Conservation (phyloP, 495 filamentous ascomycete genomes). For the Xylaria acuta region DNA sequence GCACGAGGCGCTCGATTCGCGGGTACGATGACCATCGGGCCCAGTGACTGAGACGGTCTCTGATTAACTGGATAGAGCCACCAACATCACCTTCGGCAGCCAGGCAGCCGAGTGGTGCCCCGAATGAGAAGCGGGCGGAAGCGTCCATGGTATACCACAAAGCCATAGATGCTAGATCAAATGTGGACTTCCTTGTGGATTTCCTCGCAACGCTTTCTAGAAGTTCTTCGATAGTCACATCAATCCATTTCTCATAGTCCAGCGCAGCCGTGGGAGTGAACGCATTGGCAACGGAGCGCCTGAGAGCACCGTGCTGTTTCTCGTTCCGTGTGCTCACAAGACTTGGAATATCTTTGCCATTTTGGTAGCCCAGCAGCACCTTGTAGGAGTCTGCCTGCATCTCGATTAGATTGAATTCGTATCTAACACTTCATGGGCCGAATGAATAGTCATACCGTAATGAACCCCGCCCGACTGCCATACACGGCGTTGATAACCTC, state of each 20-base stretch:
- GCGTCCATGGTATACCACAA: conserved; percentile 39
- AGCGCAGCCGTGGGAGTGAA: conserved; percentile 37
- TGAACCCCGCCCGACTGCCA: conserved; percentile 37
- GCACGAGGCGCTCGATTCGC: conserved; percentile 36
- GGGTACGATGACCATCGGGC: conserved; percentile 37
- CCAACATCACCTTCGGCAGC: conserved; percentile 33
- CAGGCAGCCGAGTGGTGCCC: conserved; percentile 34
- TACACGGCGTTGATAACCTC: conserved; percentile 39
- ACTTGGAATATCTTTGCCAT: conserved; percentile 39
- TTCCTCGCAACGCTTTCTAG: conserved; percentile 28
- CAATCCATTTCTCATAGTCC: conserved; percentile 36
- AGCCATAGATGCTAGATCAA: conserved; percentile 31
- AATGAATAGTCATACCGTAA: conserved; percentile 29
- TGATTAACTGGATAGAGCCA: conserved; percentile 33
- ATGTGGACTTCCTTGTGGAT: conserved; percentile 17
- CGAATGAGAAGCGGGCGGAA: conserved; percentile 36
- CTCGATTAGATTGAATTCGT: neutral
- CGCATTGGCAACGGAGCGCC: conserved; percentile 38
- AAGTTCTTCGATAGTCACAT: conserved; percentile 33
- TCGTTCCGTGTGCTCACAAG: conserved; percentile 38
- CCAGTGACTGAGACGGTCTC: conserved; percentile 38
- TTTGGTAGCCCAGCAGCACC: conserved; percentile 29
- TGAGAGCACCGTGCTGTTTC: conserved; percentile 30
- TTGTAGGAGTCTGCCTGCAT: conserved; percentile 32
- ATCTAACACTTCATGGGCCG: neutral